phyloP scores from a whole-genome alignment of 495 filamentous ascomycete species.

The Aspergillus cristatus region DNA sequence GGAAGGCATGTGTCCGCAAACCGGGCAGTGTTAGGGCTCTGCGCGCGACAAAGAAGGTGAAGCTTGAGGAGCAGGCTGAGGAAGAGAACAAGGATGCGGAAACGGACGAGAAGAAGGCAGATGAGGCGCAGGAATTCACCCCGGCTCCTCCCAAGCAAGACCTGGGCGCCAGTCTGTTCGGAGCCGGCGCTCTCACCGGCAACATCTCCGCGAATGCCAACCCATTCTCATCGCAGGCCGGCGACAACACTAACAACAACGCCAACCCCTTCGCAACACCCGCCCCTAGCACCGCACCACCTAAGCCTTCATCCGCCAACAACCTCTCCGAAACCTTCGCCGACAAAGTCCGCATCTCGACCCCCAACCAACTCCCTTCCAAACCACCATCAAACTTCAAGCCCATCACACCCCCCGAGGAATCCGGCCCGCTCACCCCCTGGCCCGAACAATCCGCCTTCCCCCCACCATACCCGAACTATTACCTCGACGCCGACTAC shows the following conservation, averaged over 20 bases:
- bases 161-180: constrained; percentile 47
- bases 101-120: constrained; percentile 21
- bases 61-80: constrained; percentile 15
- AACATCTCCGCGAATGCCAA: constrained; percentile 45
- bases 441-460: constrained; percentile 63
- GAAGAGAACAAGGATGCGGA: constrained; percentile 26
- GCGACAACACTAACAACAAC: constrained; percentile 4
- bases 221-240: constrained; percentile 41
- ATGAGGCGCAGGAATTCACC: constrained; percentile 14
- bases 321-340: constrained; percentile 67
- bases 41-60: constrained; percentile 47
- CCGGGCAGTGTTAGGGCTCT: constrained; percentile 69
- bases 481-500: constrained; percentile 86
- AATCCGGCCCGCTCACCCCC: constrained; percentile 35
- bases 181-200: constrained; percentile 30
- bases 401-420: constrained; percentile 27
- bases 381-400: too few species aligned
- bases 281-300: constrained; percentile 21
- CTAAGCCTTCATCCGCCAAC: constrained; percentile 13
- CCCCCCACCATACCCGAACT: constrained; percentile 62
- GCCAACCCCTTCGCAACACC: constrained; percentile 42
- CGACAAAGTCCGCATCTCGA: constrained; percentile 47
- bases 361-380: constrained; percentile 24
- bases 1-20: constrained; percentile 73
- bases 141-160: constrained; percentile 45